phyloP scores from a whole-genome alignment of 1,139 yeast species.

The Pneumocystis sp. region DNA sequence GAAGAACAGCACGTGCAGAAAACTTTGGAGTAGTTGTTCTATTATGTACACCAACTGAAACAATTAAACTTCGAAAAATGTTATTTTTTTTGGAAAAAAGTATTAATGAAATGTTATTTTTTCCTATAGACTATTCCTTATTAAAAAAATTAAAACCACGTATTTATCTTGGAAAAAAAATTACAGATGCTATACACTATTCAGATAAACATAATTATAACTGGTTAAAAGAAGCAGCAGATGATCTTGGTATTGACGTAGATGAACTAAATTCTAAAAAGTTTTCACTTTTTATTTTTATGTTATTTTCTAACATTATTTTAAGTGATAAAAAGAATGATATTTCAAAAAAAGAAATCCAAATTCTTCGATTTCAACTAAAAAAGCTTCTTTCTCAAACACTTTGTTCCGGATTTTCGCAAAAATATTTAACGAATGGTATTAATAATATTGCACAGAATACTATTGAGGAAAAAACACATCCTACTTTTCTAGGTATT shows the following conservation, averaged over 20 bases:
- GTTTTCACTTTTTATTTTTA: neutral
- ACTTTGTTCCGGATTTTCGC: conserved; percentile 41
- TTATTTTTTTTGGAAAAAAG: conserved; percentile 55
- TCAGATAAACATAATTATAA: conserved; percentile 3
- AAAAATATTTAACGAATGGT: conserved; percentile 66
- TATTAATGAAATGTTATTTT: conserved; percentile 44
- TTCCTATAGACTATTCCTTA: conserved; percentile 67
- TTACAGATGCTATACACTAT: conserved; percentile 49
- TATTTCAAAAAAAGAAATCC: conserved; percentile 5
- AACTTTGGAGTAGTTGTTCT: conserved; percentile 85
- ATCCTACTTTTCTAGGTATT: conserved; percentile 56
- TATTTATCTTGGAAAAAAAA: conserved; percentile 48
- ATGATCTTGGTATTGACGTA: conserved; percentile 66
- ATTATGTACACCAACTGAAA: conserved; percentile 83
- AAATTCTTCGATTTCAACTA: conserved; percentile 46
- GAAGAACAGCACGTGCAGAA: conserved; percentile 96
- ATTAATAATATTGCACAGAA: conserved; percentile 70
- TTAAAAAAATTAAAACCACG: conserved; percentile 57
- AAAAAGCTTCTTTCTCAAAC: conserved; percentile 41
- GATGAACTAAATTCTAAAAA: conserved; percentile 36
- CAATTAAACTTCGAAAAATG: conserved; percentile 13
- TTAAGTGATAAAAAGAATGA: neutral
- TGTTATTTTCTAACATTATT: neutral
- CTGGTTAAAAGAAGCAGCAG: conserved; percentile 86
- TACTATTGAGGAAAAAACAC: conserved; percentile 57